Base-by-base conservation (phyloP, 441 rosid species). In the Adansonia grandidieri region DNA sequence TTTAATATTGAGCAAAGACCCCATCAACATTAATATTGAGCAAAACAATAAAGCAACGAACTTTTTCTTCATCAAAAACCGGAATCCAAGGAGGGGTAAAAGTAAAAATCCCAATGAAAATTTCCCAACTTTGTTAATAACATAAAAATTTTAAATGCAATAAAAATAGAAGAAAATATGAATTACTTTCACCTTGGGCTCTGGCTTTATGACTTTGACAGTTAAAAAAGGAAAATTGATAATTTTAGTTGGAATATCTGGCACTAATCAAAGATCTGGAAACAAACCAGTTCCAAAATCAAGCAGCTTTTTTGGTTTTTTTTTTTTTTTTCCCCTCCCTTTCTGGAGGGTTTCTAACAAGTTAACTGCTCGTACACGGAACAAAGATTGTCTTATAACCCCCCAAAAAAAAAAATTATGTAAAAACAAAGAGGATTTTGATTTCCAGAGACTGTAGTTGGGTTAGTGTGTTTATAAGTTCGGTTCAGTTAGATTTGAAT, bases 181-280 rank as follows among this genome's bases (percentile, higher is more conserved):
- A 76, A 54, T 17, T 11, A 67, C 13, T 54, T 40, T 77, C 64
- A 20, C 78, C 85, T 90, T 82, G 82, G 76, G 88, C 91, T 85
- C 78, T 60, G 48, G 76, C 77, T 63, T 42, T 87, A 81, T 51
- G 58, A 74, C 78, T 51, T 24, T 79, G 64, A 85, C 28, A 82
- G 79, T 79, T 83, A 84, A 82, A 78, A 75, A 56, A 78, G 28
- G 13, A 11, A 4, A 24, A 28, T 11, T 14, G 45, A 71, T 53
- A 51, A 24, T 9, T 74, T 78, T 51, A 19, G 9, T 28, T 20
- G 62, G 63, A 81, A 77, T 47, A 71, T 47, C 71, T 2, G 78
- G 77, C 80, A 77, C 81, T 57, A 85, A 77, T 75, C 42, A 80
- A 82, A 86, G 89, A 84, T 87, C 85, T 75, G 75, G 61, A 44